Evolutionary conservation across 768 basidiomycete species (phyloP), one percentile per base, ranked within the genome.

Genomic region (Infundibulicybe gibba): DNA sequence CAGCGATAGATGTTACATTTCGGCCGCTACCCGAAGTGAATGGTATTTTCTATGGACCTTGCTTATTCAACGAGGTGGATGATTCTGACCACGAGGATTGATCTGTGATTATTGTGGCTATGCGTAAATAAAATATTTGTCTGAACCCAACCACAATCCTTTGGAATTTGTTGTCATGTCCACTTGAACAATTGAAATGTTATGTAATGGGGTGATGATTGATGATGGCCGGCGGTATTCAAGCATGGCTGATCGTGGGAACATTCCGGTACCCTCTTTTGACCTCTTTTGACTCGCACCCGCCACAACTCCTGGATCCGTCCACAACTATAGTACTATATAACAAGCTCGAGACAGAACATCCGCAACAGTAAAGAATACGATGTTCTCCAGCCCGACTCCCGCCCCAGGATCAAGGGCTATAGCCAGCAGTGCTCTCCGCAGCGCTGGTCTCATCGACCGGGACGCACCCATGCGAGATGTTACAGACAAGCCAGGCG

Each of bases 381-480:
- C 32, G 40, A 83, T 85, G 74, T 80, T 79, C 61, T 84, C 84
- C 38, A 80, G 75, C 50, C 70, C 82, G 37, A 73, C 85, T 8
- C 74, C 81, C 6, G 72, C 78, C 5, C 68, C 83, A 13, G 77
- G 82, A 54, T 69, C 76, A 43, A 77, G 82, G 53, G 60, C 75
- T 21, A 65, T 90, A 15, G 85, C 80, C 16, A 54, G 75, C 48
- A 83, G 66, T 48, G 82, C 85, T 25, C 69, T 90, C 19, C 81
- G 83, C 49, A 79, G 66, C 32, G 87, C 85, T 2, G 88, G 87
- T 35, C 80, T 90, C 59, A 83, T 88, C 51, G 87, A 88, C 74
- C 71, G 79, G 47, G 88, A 90, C 62, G 71, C 81, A 48, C 76
- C 71, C 54, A 90, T 90, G 88, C 79, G 81, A 51, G 87, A 90